Percentiles rank a stretch among this genome's conserved stretches.
Evolutionary conservation across 495 filamentous ascomycete species (phyloP).

Genomic region (Emericellopsis terricola): DNA sequence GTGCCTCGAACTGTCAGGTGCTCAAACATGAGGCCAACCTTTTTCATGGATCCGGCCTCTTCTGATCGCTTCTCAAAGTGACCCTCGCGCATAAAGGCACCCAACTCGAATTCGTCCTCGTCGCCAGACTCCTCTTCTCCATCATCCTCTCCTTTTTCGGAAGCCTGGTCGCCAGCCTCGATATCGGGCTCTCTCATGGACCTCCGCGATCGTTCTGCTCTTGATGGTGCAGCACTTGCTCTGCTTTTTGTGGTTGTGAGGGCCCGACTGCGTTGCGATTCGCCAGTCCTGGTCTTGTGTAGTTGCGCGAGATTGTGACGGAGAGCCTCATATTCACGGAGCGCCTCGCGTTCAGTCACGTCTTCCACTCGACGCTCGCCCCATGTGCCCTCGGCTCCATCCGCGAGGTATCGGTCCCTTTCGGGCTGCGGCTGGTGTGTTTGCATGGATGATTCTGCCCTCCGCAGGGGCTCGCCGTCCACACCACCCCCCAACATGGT

Average conservation of each 20-base stretch:
- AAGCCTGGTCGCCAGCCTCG: constrained; percentile 5
- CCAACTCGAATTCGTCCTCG: constrained; percentile 49
- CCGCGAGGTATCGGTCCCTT: constrained; percentile 2
- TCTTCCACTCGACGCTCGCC: constrained; percentile 52
- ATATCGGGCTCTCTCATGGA: constrained; percentile 12
- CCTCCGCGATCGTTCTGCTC: constrained; percentile 5
- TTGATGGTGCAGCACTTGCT: constrained; percentile 2
- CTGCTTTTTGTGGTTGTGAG: neutral
- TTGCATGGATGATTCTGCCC: no score
- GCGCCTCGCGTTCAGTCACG: constrained; percentile 41
- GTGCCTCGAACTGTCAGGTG: constrained; percentile 61
- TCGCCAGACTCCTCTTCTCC: constrained; percentile 4
- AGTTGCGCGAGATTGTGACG: constrained; percentile 43
- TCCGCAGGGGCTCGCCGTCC: no score
- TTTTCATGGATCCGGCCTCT: constrained; percentile 51
- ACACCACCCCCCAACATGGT: no score
- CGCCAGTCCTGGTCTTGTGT: constrained; percentile 32
- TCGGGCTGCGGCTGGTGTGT: no score
- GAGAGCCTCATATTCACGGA: constrained; percentile 56
- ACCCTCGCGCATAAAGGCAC: constrained; percentile 58
- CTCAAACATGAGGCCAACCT: constrained; percentile 71
- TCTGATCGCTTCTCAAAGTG: constrained; percentile 64
- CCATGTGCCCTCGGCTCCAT: constrained; percentile 41
- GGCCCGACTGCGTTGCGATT: constrained; percentile 10
- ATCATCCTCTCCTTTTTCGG: constrained; percentile 9